Conservation (phyloP, 345 rosid species). For the Chamaenerion angustifolium region DNA sequence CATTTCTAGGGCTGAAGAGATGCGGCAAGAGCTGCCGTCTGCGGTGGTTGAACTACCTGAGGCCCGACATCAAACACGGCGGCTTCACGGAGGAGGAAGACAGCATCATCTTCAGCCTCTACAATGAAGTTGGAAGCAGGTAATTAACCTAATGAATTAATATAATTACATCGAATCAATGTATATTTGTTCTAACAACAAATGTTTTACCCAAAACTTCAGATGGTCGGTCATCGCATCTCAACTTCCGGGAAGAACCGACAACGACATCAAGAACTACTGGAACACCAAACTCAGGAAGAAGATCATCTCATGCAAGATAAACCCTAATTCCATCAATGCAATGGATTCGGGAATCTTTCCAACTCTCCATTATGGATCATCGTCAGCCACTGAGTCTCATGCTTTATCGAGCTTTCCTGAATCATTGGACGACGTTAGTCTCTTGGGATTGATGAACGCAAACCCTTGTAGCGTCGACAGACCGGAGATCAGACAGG, state of each 20-base stretch:
- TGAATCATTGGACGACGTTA: not conserved
- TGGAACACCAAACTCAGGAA: too few relatives aligned
- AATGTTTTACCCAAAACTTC: too few relatives aligned
- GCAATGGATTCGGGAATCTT: constrained; percentile 1
- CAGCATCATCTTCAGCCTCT: constrained; percentile 29
- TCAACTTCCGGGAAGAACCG: too few relatives aligned
- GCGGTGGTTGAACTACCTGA: constrained; percentile 47
- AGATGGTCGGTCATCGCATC: too few relatives aligned
- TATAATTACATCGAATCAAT: too few relatives aligned
- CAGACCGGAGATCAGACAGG: not conserved
- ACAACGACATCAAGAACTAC: too few relatives aligned
- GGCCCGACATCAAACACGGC: constrained; percentile 53
- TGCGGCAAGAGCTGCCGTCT: constrained; percentile 56
- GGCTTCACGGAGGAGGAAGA: constrained; percentile 50
- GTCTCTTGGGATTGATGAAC: too few relatives aligned
- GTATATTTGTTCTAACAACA: too few relatives aligned
- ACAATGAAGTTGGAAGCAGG: constrained; percentile 53
- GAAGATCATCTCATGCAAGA: constrained; percentile 16
- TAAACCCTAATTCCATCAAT: constrained; percentile 1
- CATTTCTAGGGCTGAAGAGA: constrained; percentile 26
- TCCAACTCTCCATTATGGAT: not conserved
- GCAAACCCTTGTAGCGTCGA: not conserved
- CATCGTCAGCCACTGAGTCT: not conserved
- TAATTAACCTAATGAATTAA: too few relatives aligned
- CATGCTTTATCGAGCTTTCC: not conserved